phyloP scores from a whole-genome alignment of 306 rosid species.

The Gleditsia sinensis region DNA sequence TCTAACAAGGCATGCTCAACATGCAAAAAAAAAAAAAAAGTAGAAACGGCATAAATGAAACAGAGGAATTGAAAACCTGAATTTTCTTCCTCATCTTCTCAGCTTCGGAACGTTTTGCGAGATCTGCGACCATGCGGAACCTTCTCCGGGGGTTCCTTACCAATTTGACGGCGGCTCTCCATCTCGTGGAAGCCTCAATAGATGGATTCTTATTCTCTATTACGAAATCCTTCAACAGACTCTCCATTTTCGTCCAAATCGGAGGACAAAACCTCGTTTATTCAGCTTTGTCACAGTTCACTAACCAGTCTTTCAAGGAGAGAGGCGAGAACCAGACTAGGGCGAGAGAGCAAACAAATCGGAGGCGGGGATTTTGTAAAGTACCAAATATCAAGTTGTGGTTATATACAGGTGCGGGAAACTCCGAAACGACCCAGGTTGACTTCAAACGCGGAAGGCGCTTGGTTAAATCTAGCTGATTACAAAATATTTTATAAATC shows the following conservation, averaged over 20 bases:
- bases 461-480: no score
- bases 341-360: no score
- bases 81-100: slow-evolving; percentile 41
- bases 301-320: background rate
- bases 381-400: no score
- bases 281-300: background rate
- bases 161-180: slow-evolving; percentile 69
- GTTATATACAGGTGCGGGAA: no score
- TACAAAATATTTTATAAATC: no score
- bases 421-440: no score
- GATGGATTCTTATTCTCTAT: slow-evolving; percentile 50
- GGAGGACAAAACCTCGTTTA: background rate
- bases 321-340: background rate
- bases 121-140: slow-evolving; percentile 73
- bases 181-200: slow-evolving; percentile 40
- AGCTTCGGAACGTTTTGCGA: slow-evolving; percentile 56
- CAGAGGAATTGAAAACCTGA: slow-evolving; percentile 47
- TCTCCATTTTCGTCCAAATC: slow-evolving; percentile 37
- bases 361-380: no score
- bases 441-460: no score
- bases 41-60: background rate
- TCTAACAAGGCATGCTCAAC: background rate
- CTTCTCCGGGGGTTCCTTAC: slow-evolving; percentile 74
- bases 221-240: slow-evolving; percentile 51
- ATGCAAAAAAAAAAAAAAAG: no score